Percentiles rank a stretch among this genome's conserved stretches.
phyloP scores from a whole-genome alignment of 768 basidiomycete species.

The Russula abietina region DNA sequence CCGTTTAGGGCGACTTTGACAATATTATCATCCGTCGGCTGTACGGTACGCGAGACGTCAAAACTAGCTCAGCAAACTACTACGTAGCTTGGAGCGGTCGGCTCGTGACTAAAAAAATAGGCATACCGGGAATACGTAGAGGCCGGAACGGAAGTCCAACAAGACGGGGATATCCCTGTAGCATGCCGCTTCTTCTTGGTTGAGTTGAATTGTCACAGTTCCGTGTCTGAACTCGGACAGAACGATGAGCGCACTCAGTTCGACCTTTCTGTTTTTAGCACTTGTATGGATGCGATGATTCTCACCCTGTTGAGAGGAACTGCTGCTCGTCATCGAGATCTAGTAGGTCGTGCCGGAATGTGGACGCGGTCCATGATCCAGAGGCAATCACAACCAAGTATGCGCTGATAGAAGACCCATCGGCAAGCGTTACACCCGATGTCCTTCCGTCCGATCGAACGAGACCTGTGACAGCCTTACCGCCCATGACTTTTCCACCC shows the following conservation, averaged over 20 bases:
- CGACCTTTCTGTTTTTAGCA: neutral
- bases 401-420: constrained; percentile 50
- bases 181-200: constrained; percentile 52
- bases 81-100: neutral
- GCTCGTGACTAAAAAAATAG: too few species aligned
- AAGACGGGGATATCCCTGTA: constrained; percentile 66
- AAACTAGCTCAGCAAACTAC: too few species aligned
- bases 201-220: constrained; percentile 73
- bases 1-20: constrained; percentile 77
- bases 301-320: constrained; percentile 77
- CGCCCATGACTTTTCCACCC: constrained; percentile 54
- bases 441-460: constrained; percentile 39
- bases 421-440: constrained; percentile 55
- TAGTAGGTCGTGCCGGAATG: constrained; percentile 51
- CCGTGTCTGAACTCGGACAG: constrained; percentile 63
- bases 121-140: constrained; percentile 79
- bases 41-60: neutral
- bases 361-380: constrained; percentile 82
- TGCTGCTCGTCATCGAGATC: constrained; percentile 37
- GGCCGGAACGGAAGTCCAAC: constrained; percentile 65
- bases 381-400: constrained; percentile 63
- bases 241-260: too few species aligned
- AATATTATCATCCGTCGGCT: constrained; percentile 65
- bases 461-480: constrained; percentile 52
- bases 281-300: constrained; percentile 34